Evolutionary conservation across 2,329 filamentous ascomycete species (phyloP).

Genomic region (Ustilaginoidea virens): DNA sequence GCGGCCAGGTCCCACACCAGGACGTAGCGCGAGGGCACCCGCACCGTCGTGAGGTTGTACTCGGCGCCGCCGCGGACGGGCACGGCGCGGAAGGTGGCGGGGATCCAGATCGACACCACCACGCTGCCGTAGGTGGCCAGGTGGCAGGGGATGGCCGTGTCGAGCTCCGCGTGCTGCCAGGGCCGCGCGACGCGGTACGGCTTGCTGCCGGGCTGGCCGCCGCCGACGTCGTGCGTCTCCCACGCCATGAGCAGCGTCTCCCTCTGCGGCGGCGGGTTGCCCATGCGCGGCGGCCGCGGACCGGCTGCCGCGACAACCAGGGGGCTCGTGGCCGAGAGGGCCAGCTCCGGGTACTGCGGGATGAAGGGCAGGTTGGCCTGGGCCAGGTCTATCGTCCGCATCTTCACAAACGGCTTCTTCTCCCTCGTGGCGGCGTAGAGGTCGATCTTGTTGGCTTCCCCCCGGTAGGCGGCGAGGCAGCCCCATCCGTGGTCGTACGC

Average conservation of each 20-base stretch:
- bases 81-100: constrained; percentile 19
- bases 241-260: constrained; percentile 24
- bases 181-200: constrained; percentile 21
- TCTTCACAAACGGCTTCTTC: constrained; percentile 22
- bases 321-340: constrained; percentile 22
- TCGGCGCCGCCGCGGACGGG: constrained; percentile 12
- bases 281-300: constrained; percentile 20
- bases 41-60: constrained; percentile 19
- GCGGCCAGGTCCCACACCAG: constrained; percentile 24
- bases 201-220: constrained; percentile 11
- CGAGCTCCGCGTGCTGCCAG: constrained; percentile 22
- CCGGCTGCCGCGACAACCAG: constrained; percentile 22
- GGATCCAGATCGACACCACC: constrained; percentile 25
- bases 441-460: constrained; percentile 16
- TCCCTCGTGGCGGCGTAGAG: constrained; percentile 16
- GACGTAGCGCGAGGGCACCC: constrained; percentile 18
- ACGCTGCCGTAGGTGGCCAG: constrained; percentile 22
- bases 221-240: constrained; percentile 17
- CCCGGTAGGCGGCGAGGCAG: constrained; percentile 20
- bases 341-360: constrained; percentile 23
- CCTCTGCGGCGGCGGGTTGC: constrained; percentile 20
- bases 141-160: constrained; percentile 21
- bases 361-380: constrained; percentile 20
- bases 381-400: constrained; percentile 19
- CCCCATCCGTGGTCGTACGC: constrained; percentile 17